Evolutionary conservation across 192 early-diverging fungal species (phyloP).

Genomic region (Geosiphon pyriformis): DNA sequence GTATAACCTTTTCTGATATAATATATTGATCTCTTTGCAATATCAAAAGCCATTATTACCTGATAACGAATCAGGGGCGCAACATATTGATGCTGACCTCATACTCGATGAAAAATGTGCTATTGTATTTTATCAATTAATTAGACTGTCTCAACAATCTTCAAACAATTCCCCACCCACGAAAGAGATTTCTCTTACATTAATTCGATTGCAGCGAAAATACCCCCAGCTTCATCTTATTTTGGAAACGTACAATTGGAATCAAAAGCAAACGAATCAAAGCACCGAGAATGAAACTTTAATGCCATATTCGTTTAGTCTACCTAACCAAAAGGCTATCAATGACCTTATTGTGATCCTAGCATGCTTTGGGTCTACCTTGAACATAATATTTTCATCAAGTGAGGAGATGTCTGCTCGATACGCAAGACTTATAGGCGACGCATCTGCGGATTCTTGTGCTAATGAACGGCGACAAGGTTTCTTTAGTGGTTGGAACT

Average conservation of each 20-base stretch:
- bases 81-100: conserved; percentile 11
- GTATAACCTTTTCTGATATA: background rate
- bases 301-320: conserved; percentile 13
- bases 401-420: conserved; percentile 20
- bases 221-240: conserved; percentile 13
- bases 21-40: too few relatives aligned
- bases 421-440: conserved; percentile 19
- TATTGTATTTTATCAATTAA: conserved; percentile 5
- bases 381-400: conserved; percentile 7
- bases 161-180: background rate
- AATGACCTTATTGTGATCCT: background rate
- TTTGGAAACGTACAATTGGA: conserved; percentile 16
- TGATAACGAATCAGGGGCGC: background rate
- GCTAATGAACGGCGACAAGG: background rate
- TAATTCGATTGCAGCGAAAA: conserved; percentile 1
- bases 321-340: background rate
- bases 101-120: conserved; percentile 18
- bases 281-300: background rate
- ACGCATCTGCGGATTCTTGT: background rate
- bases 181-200: background rate
- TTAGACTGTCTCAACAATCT: conserved; percentile 7
- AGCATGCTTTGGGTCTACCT: background rate
- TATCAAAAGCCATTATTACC: conserved; percentile 1
- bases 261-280: background rate
- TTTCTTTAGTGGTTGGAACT: conserved; percentile 2